Evolutionary conservation across 2,329 filamentous ascomycete genomes (phyloP).

Genomic region (Hypoxylon sp.): DNA sequence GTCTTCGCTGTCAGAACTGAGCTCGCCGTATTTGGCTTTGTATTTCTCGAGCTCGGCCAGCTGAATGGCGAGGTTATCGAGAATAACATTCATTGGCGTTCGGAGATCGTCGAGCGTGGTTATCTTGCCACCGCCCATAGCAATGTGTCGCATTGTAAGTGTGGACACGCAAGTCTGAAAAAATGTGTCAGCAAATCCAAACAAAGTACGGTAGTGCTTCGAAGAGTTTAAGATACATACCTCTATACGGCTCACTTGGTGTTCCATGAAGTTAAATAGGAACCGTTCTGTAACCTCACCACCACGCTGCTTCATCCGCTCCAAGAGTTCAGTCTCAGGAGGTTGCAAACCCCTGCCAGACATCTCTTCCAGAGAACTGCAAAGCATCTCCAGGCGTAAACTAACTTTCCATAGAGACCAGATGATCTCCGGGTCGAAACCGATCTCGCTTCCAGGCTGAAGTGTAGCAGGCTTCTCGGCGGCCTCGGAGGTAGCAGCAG

Average conservation of each 20-base stretch:
- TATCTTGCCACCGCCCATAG: slow-evolving; percentile 75
- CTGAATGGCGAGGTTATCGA: slow-evolving; percentile 72
- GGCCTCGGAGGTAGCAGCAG: slow-evolving; percentile 56
- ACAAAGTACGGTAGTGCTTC: not conserved
- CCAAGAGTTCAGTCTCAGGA: slow-evolving; percentile 86
- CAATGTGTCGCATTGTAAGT: slow-evolving; percentile 83
- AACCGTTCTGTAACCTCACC: slow-evolving; percentile 92
- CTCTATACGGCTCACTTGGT: slow-evolving; percentile 96
- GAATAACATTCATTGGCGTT: slow-evolving; percentile 81
- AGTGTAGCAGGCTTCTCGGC: slow-evolving; percentile 73
- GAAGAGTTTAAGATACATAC: slow-evolving; percentile 65
- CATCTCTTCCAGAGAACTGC: slow-evolving; percentile 84
- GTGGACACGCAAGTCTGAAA: slow-evolving; percentile 83
- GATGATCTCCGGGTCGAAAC: slow-evolving; percentile 85
- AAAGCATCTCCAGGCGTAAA: slow-evolving; percentile 92
- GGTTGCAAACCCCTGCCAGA: slow-evolving; percentile 75
- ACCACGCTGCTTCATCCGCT: slow-evolving; percentile 74
- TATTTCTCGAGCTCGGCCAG: slow-evolving; percentile 75
- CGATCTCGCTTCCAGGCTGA: slow-evolving; percentile 74
- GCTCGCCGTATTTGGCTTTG: slow-evolving; percentile 66
- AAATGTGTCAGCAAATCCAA: slow-evolving; percentile 45
- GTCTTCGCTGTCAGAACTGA: slow-evolving; percentile 53
- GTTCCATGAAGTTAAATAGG: slow-evolving; percentile 90
- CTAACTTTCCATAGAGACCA: slow-evolving; percentile 94
- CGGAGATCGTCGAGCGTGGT: slow-evolving; percentile 78